A percentile compares a stretch with the other conserved stretches of the same genome.
These are phyloP conservation scores for Daldinia concentrica DNA, from an alignment of 495 filamentous ascomycete genomes.

Conservation along the genomic window DNA sequence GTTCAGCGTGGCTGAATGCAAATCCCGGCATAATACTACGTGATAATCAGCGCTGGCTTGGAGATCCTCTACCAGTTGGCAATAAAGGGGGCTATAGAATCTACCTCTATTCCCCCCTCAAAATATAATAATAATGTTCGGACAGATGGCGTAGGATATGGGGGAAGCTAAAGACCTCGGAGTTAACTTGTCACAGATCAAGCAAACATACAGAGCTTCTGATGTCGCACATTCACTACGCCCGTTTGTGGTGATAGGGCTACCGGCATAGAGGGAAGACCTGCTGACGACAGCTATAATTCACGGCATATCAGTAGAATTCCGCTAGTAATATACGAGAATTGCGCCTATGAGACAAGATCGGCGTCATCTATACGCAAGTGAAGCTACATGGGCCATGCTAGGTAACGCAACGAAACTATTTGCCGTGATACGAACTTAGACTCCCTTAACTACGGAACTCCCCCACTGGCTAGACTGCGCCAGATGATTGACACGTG, in stretches of 20 bases:
- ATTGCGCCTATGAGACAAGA: slow-evolving; percentile 20
- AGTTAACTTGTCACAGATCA: slow-evolving; percentile 7
- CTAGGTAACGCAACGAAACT: slow-evolving; percentile 18
- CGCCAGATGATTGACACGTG: slow-evolving; percentile 37
- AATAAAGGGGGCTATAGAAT: slow-evolving; percentile 21
- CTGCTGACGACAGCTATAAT: slow-evolving; percentile 20
- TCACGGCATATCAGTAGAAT: slow-evolving; percentile 21
- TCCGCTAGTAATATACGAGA: slow-evolving; percentile 19
- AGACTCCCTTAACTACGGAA: slow-evolving; percentile 18
- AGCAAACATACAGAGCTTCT: background rate
- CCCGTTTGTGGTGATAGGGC: slow-evolving; percentile 14
- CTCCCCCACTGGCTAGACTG: slow-evolving; percentile 34
- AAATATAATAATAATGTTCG: background rate
- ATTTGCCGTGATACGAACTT: slow-evolving; percentile 38
- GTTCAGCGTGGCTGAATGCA: slow-evolving; percentile 3
- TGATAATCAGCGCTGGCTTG: background rate
- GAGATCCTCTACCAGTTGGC: background rate
- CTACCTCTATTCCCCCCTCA: slow-evolving; percentile 8
- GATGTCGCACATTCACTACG: slow-evolving; percentile 4
- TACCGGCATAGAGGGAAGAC: slow-evolving; percentile 19
- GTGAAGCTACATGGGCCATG: slow-evolving; percentile 9
- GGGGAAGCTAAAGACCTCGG: background rate
- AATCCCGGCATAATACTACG: slow-evolving; percentile 2
- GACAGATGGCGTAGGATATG: slow-evolving; percentile 2
- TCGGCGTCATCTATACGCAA: slow-evolving; percentile 25